Conservation (phyloP, 1,139 yeast genomes). For the Lodderomyces theae region DNA sequence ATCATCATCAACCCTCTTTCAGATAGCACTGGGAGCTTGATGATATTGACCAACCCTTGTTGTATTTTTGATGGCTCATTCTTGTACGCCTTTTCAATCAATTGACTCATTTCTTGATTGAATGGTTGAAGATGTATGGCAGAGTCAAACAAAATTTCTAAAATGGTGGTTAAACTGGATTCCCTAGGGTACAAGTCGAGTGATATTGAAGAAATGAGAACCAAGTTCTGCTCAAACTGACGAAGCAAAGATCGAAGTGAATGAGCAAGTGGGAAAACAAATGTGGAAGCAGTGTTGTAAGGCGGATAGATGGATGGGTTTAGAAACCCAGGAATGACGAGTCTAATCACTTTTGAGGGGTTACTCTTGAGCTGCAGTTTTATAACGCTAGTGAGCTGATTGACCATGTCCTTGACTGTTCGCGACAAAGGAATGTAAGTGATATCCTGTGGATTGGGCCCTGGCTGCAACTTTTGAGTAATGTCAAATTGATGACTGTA, state of each 20-base stretch:
- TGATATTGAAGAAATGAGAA: slow-evolving; percentile 54
- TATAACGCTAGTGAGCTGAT: slow-evolving; percentile 42
- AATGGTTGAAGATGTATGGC: slow-evolving; percentile 80
- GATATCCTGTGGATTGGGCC: slow-evolving; percentile 62
- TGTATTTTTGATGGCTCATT: slow-evolving; percentile 73
- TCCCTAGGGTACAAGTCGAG: slow-evolving; percentile 65
- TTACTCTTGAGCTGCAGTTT: slow-evolving; percentile 31
- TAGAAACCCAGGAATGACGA: slow-evolving; percentile 72
- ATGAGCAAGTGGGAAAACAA: slow-evolving; percentile 61
- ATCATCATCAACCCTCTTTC: slow-evolving; percentile 80
- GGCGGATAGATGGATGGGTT: slow-evolving; percentile 78
- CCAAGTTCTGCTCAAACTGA: slow-evolving; percentile 44
- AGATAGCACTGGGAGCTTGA: slow-evolving; percentile 68
- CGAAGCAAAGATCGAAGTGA: slow-evolving; percentile 56
- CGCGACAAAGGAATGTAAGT: slow-evolving; percentile 46
- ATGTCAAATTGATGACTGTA: slow-evolving; percentile 74
- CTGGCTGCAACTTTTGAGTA: slow-evolving; percentile 65
- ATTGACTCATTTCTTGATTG: slow-evolving; percentile 66
- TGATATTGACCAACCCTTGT: slow-evolving; percentile 81
- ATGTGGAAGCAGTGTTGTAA: slow-evolving; percentile 42
- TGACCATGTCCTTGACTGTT: slow-evolving; percentile 24
- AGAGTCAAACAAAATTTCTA: slow-evolving; percentile 66
- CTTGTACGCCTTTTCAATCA: slow-evolving; percentile 65
- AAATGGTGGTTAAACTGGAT: slow-evolving; percentile 43
- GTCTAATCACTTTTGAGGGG: slow-evolving; percentile 51